phyloP scores from a whole-genome alignment of 306 rosid species.

The Vigna hirtella region DNA sequence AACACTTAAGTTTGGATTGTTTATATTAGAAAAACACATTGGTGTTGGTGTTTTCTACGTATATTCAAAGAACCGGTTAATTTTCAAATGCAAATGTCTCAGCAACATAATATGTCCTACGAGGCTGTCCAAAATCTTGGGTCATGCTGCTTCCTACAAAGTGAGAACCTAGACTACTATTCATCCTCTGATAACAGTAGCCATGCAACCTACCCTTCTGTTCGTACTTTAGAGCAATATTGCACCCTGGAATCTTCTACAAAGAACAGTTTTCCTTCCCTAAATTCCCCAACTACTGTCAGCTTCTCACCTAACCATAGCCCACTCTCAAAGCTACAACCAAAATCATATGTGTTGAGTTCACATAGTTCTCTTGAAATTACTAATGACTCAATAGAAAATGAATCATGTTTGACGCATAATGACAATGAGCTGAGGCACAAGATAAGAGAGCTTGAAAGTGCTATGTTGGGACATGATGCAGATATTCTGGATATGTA shows the following conservation, averaged over 20 bases:
- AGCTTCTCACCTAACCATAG: conserved; percentile 65
- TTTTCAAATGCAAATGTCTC: conserved; percentile 60
- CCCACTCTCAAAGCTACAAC: conserved; percentile 64
- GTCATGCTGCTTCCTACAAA: conserved; percentile 51
- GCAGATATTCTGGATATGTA: conserved; percentile 52
- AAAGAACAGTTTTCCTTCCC: conserved; percentile 50
- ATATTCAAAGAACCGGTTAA: conserved; percentile 31
- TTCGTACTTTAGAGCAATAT: conserved; percentile 50
- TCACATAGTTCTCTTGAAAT: conserved; percentile 56
- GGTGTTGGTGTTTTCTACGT: conserved; percentile 20
- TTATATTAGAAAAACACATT: conserved; percentile 15
- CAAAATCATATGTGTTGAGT: conserved; percentile 46
- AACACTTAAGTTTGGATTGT: neutral
- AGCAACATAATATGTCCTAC: conserved; percentile 51
- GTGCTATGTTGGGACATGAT: conserved; percentile 79
- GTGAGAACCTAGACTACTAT: conserved; percentile 45
- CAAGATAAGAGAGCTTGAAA: conserved; percentile 86
- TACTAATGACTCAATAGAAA: conserved; percentile 56
- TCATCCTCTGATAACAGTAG: conserved; percentile 52
- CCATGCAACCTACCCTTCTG: conserved; percentile 54
- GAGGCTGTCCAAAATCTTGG: conserved; percentile 59
- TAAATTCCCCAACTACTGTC: conserved; percentile 60
- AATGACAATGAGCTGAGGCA: conserved; percentile 66
- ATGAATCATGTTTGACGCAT: conserved; percentile 62
- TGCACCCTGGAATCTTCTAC: conserved; percentile 67